These are phyloP conservation scores for Metschnikowia shivogae DNA, from an alignment of 805 yeast species.

Conservation along the genomic window DNA sequence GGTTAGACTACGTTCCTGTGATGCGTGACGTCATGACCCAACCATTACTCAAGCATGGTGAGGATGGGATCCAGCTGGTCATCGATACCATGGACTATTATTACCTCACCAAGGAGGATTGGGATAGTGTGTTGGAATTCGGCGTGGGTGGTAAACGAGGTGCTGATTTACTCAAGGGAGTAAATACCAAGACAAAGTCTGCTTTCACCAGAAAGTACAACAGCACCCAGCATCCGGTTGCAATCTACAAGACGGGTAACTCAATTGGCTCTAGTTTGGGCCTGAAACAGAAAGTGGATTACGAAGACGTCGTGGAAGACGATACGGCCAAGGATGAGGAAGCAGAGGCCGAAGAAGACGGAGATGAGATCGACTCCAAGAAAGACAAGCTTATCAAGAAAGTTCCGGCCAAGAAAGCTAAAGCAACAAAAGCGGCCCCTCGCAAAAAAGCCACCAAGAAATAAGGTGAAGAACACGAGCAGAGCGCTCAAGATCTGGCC, in stretches of 20 bases:
- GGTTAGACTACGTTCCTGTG: constrained; percentile 72
- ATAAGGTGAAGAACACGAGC: background rate
- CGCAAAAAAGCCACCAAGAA: constrained; percentile 6
- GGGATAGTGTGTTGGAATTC: constrained; percentile 83
- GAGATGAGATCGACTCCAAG: constrained; percentile 45
- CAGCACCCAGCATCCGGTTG: constrained; percentile 71
- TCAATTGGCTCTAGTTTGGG: constrained; percentile 36
- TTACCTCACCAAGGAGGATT: constrained; percentile 84
- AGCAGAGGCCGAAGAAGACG: constrained; percentile 41
- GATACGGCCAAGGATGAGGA: constrained; percentile 46
- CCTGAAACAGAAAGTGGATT: constrained; percentile 49
- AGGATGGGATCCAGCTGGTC: constrained; percentile 61
- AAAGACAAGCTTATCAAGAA: constrained; percentile 63
- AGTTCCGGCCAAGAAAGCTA: constrained; percentile 23
- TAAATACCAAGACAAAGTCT: constrained; percentile 75
- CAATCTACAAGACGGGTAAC: constrained; percentile 71
- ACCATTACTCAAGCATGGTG: constrained; percentile 55
- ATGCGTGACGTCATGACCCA: constrained; percentile 51
- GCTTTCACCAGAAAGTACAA: constrained; percentile 88
- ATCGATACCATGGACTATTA: constrained; percentile 79
- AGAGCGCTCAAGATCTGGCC: background rate
- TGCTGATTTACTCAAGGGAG: constrained; percentile 48
- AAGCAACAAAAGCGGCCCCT: constrained; percentile 11
- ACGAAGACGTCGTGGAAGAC: constrained; percentile 68
- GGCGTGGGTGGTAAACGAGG: constrained; percentile 57